Evolutionary conservation across 805 yeast species (phyloP), one percentile per base, ranked within the genome.

Genomic region (Brettanomyces anomalus): DNA sequence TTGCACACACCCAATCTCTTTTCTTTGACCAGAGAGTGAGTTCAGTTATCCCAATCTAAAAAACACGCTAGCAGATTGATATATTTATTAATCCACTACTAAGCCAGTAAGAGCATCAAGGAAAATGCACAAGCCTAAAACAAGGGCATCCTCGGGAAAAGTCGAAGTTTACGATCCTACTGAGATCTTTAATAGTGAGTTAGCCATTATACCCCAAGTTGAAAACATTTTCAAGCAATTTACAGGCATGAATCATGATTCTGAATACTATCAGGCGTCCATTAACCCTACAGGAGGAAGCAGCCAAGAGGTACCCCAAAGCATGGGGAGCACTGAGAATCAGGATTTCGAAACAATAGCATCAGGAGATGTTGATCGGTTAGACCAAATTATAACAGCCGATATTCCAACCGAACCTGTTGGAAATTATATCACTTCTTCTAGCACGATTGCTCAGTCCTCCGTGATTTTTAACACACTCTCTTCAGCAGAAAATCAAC

Each of bases 191-290:
- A 16, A 17, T 14, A 36, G 8, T 24, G 15, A 36, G 16, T 14
- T 15, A 21, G 5, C 15, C 7, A 26, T 28, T 8, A 28, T 30
- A 11, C 40, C 40, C 14, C 32, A 37, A 31, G 16, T 20, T 7
- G 41, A 16, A 10, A 30, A 10, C 14, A 24, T 26, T 13, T 38
- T 30, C 8, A 26, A 15, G 15, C 41, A 38, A 21, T 17, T 38
- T 7, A 14, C 41, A 6, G 18, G 16, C 41, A 38, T 38, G 41
- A 38, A 30, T 33, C 41, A 38, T n/a, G 28, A 21, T 21, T 38
- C 17, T 24, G 21, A 36, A 8, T 24, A 21, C n/a, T 36, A 36
- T 17, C 20, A 36, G 10, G 8, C 18, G 14, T 34, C 16, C 10
- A 6, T 19, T 18, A 24, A 7, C 10, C 28, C 28, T 24, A 7